Evolutionary conservation across 2,329 filamentous ascomycete genomes (phyloP).

Genomic region (Scedosporium apiospermum): DNA sequence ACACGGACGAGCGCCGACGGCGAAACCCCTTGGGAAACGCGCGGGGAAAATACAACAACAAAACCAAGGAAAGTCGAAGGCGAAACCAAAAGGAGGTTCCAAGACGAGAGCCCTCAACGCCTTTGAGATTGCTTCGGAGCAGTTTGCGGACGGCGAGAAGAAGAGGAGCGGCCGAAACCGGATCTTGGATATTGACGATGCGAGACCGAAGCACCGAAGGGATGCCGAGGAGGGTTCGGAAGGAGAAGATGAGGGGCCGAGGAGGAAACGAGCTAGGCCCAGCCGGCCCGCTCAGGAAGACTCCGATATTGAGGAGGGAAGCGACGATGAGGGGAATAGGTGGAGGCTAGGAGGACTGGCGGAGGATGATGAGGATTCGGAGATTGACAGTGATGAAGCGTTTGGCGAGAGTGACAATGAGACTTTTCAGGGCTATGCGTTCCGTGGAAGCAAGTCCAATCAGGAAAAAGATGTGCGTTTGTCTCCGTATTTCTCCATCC

Average conservation of each 20-base stretch:
- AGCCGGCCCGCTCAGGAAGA: slow-evolving; percentile 37
- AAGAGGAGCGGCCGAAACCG: slow-evolving; percentile 37
- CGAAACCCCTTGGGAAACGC: slow-evolving; percentile 23
- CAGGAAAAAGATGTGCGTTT: slow-evolving; percentile 17
- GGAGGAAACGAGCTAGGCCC: slow-evolving; percentile 31
- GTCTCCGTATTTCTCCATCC: background rate
- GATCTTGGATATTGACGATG: slow-evolving; percentile 36
- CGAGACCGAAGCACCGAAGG: slow-evolving; percentile 13
- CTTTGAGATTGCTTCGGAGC: slow-evolving; percentile 46
- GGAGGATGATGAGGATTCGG: slow-evolving; percentile 51
- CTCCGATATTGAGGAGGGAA: slow-evolving; percentile 58
- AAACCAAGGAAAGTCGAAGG: background rate
- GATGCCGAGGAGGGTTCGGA: slow-evolving; percentile 14
- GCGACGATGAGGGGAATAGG: slow-evolving; percentile 76
- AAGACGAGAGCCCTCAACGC: slow-evolving; percentile 45
- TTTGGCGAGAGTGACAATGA: slow-evolving; percentile 87
- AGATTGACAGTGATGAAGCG: slow-evolving; percentile 64
- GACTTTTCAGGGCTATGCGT: slow-evolving; percentile 64
- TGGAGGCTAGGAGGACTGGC: slow-evolving; percentile 64
- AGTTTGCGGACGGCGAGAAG: slow-evolving; percentile 37
- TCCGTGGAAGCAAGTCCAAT: slow-evolving; percentile 36
- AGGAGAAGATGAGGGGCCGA: slow-evolving; percentile 43
- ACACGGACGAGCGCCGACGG: slow-evolving; percentile 43
- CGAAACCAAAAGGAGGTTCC: slow-evolving; percentile 31
- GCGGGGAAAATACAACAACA: slow-evolving; percentile 14